Conservation (phyloP, 169 alveolate genomes). For the Plasmodium gonderi region DNA sequence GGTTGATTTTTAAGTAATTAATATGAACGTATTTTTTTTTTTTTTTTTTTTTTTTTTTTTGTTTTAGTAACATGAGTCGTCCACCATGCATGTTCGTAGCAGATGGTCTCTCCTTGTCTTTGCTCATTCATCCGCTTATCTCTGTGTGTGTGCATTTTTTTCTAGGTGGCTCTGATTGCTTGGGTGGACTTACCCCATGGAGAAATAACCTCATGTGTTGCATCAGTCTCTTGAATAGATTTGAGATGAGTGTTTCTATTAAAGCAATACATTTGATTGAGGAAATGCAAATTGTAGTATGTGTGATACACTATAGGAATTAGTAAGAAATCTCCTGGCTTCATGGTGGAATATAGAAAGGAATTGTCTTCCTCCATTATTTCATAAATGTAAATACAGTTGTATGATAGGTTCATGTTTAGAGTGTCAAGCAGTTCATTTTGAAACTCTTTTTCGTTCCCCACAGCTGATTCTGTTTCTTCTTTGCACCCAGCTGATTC, state of each 20-base stretch:
- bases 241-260: neutral
- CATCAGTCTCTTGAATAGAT: neutral
- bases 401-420: conserved; percentile 40
- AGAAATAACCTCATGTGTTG: neutral
- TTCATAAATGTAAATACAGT: conserved; percentile 60
- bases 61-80: too few relatives aligned
- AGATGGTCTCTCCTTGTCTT: too few relatives aligned
- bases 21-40: too few relatives aligned
- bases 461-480: neutral
- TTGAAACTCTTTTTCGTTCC: conserved; percentile 17
- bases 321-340: conserved; percentile 52
- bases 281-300: conserved; percentile 19
- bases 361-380: conserved; percentile 16
- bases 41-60: too few relatives aligned
- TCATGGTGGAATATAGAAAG: conserved; percentile 21
- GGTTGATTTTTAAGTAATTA: neutral
- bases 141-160: too few relatives aligned
- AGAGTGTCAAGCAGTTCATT: conserved; percentile 8
- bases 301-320: conserved; percentile 56
- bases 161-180: neutral
- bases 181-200: neutral
- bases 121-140: too few relatives aligned
- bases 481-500: neutral
- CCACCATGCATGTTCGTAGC: too few relatives aligned
- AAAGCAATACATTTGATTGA: conserved; percentile 11